These are phyloP conservation scores for Pestalotiopsis fici DNA, from an alignment of 2,329 filamentous ascomycete genomes.

Conservation along the genomic window DNA sequence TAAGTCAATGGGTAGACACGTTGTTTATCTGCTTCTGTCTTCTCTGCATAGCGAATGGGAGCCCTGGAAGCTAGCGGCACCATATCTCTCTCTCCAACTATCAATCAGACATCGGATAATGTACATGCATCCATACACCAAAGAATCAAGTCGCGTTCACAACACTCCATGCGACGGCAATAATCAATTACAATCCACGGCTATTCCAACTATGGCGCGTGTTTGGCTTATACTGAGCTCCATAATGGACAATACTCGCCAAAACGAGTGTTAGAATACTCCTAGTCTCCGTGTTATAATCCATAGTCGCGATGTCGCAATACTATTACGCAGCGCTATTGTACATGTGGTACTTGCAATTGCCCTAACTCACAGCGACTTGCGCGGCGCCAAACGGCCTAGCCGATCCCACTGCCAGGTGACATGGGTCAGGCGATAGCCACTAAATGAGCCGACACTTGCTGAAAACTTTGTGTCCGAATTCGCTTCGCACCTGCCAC, in stretches of 20 bases:
- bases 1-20: not conserved
- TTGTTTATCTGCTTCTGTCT: not conserved
- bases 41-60: no score
- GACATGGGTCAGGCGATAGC: not conserved
- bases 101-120: not conserved
- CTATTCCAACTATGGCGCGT: not conserved
- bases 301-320: not conserved
- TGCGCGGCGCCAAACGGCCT: not conserved
- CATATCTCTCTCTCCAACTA: not conserved
- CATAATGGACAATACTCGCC: not conserved
- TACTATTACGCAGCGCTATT: not conserved
- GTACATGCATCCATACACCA: not conserved
- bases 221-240: not conserved
- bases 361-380: not conserved
- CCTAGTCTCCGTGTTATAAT: not conserved
- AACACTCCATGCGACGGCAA: not conserved
- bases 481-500: not conserved
- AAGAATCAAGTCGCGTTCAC: not conserved
- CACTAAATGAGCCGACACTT: not conserved
- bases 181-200: not conserved
- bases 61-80: no score
- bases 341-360: not conserved
- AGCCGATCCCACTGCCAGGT: not conserved
- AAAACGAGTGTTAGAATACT: not conserved
- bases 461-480: not conserved